Evolutionary conservation across 768 basidiomycete genomes (phyloP).

Genomic region (Lentinula sp.): DNA sequence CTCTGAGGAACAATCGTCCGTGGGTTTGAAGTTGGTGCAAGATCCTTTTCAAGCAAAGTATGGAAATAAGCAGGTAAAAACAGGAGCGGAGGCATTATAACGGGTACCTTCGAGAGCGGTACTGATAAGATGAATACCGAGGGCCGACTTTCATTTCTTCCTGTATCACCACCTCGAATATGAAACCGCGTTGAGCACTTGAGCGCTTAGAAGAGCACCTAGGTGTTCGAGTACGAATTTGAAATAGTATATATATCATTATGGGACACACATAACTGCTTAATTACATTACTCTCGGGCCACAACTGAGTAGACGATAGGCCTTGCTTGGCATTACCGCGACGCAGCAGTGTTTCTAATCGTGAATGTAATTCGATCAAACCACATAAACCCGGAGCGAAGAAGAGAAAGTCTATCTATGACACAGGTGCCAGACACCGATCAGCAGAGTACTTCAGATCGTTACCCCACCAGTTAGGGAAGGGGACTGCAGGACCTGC

Average conservation of each 20-base stretch:
- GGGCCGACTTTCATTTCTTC: too few relatives aligned
- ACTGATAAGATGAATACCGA: too few relatives aligned
- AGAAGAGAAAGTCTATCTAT: neutral
- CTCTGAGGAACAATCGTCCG: too few relatives aligned
- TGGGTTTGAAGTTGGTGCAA: too few relatives aligned
- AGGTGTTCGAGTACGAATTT: neutral
- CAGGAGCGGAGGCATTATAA: too few relatives aligned
- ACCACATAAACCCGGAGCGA: neutral
- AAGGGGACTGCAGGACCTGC: slow-evolving; percentile 6
- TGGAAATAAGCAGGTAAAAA: too few relatives aligned
- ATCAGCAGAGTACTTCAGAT: slow-evolving; percentile 9
- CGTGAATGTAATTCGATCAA: neutral
- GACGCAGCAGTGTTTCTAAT: neutral
- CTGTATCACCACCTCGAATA: too few relatives aligned
- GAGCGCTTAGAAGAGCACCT: too few relatives aligned
- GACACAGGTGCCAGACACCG: neutral
- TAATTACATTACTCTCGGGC: neutral
- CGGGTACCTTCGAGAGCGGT: too few relatives aligned
- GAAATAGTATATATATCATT: neutral
- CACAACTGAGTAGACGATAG: neutral
- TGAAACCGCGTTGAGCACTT: too few relatives aligned
- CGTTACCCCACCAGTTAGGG: slow-evolving; percentile 15
- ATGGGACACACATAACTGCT: neutral
- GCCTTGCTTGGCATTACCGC: neutral
- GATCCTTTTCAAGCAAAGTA: too few relatives aligned